Evolutionary conservation across 495 filamentous ascomycete species (phyloP).

Genomic region (Trichoderma gamsii): DNA sequence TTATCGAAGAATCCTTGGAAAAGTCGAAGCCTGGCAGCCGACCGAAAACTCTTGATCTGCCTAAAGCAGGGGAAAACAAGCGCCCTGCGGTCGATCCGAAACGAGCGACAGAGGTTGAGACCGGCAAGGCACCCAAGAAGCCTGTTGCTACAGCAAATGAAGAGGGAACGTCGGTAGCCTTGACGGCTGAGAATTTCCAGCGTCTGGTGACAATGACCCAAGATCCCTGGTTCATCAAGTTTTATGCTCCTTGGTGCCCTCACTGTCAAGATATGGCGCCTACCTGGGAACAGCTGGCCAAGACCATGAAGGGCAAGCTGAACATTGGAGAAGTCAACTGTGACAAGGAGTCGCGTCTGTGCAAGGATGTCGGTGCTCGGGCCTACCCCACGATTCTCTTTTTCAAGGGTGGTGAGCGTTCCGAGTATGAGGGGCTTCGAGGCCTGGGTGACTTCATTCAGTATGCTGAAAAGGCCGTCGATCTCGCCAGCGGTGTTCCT

Average conservation of each 20-base stretch:
- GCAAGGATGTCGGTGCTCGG: conserved; percentile 74
- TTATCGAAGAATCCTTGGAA: conserved; percentile 75
- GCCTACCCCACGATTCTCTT: conserved; percentile 87
- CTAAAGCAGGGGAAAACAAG: conserved; percentile 31
- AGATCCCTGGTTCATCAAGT: conserved; percentile 97
- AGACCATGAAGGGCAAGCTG: conserved; percentile 78
- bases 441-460: conserved; percentile 84
- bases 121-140: conserved; percentile 27
- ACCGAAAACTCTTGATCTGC: conserved; percentile 44
- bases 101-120: conserved; percentile 4
- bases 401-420: conserved; percentile 85
- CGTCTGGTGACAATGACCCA: conserved; percentile 75
- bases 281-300: conserved; percentile 81
- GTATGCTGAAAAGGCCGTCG: conserved; percentile 81
- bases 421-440: conserved; percentile 88
- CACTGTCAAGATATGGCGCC: conserved; percentile 92
- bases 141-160: conserved; percentile 59
- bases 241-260: conserved; percentile 94
- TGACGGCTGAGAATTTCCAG: conserved; percentile 83
- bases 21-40: conserved; percentile 72
- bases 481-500: conserved; percentile 65
- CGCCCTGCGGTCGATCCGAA: conserved; percentile 17
- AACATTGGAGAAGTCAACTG: conserved; percentile 97
- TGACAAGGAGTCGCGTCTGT: conserved; percentile 72
- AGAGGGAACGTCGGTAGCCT: conserved; percentile 62